Evolutionary conservation across 2,329 filamentous ascomycete genomes (phyloP), one percentile per base, ranked within the genome.

Genomic region (Curvularia hawaiiensis): DNA sequence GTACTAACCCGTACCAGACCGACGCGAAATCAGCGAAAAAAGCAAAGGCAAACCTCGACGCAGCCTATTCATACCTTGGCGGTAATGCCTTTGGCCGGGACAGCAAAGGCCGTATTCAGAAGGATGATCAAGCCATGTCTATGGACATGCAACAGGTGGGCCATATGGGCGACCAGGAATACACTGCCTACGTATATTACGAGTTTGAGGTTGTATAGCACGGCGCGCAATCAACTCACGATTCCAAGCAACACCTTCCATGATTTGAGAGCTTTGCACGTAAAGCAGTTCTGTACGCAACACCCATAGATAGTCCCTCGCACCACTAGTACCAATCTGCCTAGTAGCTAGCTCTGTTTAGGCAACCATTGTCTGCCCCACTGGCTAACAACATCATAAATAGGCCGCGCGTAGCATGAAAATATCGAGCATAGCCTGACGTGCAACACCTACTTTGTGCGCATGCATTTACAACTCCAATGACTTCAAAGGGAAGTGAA

Each of bases 131-230:
- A 14, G 82, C 86, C 28, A 78, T 91, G 71, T 88, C 90, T 41
- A 89, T 88, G 38, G 94, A 98, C 67, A 90, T 97, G 85, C 91
- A 92, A 40, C 88, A 90, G 3, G 89, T 88, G 4, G 90, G 81
- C 0, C 79, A 84, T 33, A 84, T 85, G 41, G 87, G 86, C 18
- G 90, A 92, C 58, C 88, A 88, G 52, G 92, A 97, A 76, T 99
- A 98, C 80, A 95, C 92, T 59, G 90, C 95, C 40, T 99, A 96
- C 78, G 95, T 98, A 73, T 97, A 93, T 82, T 99, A 98, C 79
- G 91, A 97, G 75, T 90, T 98, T 74, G 91, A 95, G 73, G 87
- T 98, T 52, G 61, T 68, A 65, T 69, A 65, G 43, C n/a, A 24
- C 44, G n/a, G 28, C 26, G 26, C 24, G 35, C 14, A 24, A 50